Evolutionary conservation across 179 eudicot genomes (phyloP), one percentile per base, ranked within the genome.

Genomic region (Dionaea muscipula): DNA sequence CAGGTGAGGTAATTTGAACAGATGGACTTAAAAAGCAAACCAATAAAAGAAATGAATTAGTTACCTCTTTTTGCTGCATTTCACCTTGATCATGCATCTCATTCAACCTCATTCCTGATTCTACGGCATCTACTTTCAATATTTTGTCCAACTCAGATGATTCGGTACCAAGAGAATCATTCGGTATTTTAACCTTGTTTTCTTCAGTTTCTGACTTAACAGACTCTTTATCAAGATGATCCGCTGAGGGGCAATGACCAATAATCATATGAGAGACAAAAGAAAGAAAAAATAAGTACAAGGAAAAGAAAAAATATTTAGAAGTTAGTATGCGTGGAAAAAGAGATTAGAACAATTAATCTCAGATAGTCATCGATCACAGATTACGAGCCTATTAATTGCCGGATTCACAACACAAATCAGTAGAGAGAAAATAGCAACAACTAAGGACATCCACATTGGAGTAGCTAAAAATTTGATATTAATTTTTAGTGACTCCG

Each of bases 141-240:
- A 90, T 84, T 64, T 82, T 73, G 70, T 90, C 97, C 55, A 90
- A 48, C 49, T 76, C 79, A 39, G 68, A 70, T 26, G 84, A 56
- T 45, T 78, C 68, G 36, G 62, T 53, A 20, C 43, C 61, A 51
- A 53, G 47, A 60, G 47, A 68, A 67, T 53, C 80, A 59, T 21
- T 64, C 54, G 69, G 36, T 17, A 60, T 65, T 59, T 68, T 64
- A 53, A 35, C 51, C 52, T 54, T 38, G 19, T 33, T 46, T 55
- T 39, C 67, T 65, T 76, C 78, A 37, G 64, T 49, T 61, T 76
- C 85, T 41, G 71, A 55, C 56, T 67, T 65, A 44, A 33, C 44
- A 67, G 41, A 17, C 54, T 68, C 80, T 20, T 51, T 33, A 39
- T 69, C 82, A 60, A 57, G 54, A 58, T 39, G 39, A 58, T 62